Evolutionary conservation across 164 flowering plant species (phyloP).

Genomic region (Piper longum): DNA sequence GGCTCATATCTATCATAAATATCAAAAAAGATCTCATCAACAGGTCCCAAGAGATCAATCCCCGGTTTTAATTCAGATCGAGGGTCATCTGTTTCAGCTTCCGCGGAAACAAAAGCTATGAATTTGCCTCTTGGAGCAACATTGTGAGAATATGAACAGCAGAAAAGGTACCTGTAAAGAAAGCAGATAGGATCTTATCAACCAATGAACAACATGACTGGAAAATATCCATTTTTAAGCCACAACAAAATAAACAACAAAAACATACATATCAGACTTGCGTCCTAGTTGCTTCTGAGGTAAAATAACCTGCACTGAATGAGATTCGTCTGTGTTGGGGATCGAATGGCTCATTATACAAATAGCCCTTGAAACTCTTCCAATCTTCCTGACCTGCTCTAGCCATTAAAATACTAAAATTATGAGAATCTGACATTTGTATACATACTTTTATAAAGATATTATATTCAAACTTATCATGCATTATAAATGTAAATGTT

Average conservation of each 20-base stretch:
- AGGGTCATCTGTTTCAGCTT: slow-evolving; percentile 89
- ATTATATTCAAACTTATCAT: background rate
- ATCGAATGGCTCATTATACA: slow-evolving; percentile 77
- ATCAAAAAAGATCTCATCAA: slow-evolving; percentile 18
- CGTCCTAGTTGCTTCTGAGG: slow-evolving; percentile 94
- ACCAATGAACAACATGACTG: no score
- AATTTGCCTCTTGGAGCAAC: slow-evolving; percentile 93
- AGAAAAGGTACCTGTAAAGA: slow-evolving; percentile 35
- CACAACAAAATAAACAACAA: no score
- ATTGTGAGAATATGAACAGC: slow-evolving; percentile 48
- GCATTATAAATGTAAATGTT: background rate
- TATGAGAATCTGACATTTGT: background rate
- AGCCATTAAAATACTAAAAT: slow-evolving; percentile 1
- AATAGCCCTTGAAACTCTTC: slow-evolving; percentile 30
- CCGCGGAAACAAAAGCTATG: slow-evolving; percentile 14
- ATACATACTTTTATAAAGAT: background rate
- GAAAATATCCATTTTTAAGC: background rate
- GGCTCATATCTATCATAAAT: slow-evolving; percentile 78
- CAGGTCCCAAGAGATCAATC: slow-evolving; percentile 74
- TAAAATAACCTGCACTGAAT: slow-evolving; percentile 21
- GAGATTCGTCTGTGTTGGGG: slow-evolving; percentile 63
- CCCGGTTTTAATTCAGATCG: slow-evolving; percentile 68
- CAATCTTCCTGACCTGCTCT: slow-evolving; percentile 78
- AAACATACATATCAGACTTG: slow-evolving; percentile 77
- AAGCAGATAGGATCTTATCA: background rate